Percentiles rank a stretch among this genome's conserved stretches.
phyloP scores from a whole-genome alignment of 2,329 filamentous ascomycete genomes.

The Trichoderma sp. region DNA sequence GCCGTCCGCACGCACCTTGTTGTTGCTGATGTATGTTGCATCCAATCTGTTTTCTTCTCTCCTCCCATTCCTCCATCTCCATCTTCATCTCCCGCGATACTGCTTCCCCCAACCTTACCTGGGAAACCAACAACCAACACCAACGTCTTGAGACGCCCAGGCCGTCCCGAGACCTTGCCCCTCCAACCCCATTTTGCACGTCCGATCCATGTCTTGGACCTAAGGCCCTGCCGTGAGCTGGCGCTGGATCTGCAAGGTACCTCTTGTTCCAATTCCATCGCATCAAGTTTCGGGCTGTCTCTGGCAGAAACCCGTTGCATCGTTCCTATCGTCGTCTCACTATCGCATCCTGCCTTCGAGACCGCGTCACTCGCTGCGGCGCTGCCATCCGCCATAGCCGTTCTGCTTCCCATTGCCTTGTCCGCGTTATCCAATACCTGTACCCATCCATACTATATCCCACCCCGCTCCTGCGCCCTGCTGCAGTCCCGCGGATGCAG shows the following conservation, averaged over 20 bases:
- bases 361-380: background rate
- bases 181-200: background rate
- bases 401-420: background rate
- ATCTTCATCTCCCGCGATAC: background rate
- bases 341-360: background rate
- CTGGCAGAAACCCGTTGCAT: background rate
- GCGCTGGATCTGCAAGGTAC: conserved; percentile 26
- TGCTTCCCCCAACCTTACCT: background rate
- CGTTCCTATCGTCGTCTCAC: background rate
- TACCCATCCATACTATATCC: background rate
- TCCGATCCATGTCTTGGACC: conserved; percentile 17
- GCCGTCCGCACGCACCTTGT: background rate
- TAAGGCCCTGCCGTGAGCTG: background rate
- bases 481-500: conserved; percentile 14
- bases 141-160: conserved; percentile 10
- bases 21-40: conserved; percentile 1
- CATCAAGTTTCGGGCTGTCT: background rate
- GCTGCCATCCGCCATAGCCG: conserved; percentile 2
- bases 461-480: conserved; percentile 17
- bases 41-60: background rate
- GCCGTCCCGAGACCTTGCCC: conserved; percentile 14
- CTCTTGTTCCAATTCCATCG: conserved; percentile 21
- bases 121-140: background rate
- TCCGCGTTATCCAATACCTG: background rate
- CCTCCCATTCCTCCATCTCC: background rate